Evolutionary conservation across 2,329 filamentous ascomycete genomes (phyloP).

Genomic region (Emergomyces pasteurianus): DNA sequence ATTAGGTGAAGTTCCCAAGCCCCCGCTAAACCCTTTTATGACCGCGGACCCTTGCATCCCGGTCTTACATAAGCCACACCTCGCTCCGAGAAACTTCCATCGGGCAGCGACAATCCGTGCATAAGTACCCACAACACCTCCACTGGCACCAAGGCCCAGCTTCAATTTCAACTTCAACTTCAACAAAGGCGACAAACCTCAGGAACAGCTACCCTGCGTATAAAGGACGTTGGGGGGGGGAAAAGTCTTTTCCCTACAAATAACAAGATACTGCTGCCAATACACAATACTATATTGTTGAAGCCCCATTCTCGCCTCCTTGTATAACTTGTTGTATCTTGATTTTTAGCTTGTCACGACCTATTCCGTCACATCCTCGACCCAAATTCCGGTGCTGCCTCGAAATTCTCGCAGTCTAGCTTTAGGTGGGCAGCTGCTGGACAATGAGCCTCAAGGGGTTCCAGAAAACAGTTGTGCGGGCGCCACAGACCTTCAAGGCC

Average conservation of each 20-base stretch:
- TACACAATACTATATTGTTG: too few species aligned
- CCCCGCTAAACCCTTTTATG: background rate
- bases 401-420: background rate
- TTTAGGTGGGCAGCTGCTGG: background rate
- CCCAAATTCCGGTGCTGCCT: background rate
- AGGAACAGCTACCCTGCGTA: background rate
- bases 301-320: background rate
- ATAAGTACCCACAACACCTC: background rate
- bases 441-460: conserved; percentile 95
- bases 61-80: background rate
- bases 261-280: too few species aligned
- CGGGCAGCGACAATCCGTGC: background rate
- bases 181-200: background rate
- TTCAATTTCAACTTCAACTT: background rate
- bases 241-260: too few species aligned
- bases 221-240: background rate
- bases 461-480: conserved; percentile 76
- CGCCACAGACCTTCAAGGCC: conserved; percentile 81
- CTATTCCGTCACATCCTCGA: background rate
- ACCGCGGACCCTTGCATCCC: background rate
- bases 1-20: background rate
- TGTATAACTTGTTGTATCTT: background rate
- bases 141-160: too few species aligned
- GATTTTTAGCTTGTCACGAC: background rate
- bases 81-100: background rate